Percentiles rank a stretch among this genome's conserved stretches.
phyloP scores from a whole-genome alignment of 2,329 filamentous ascomycete genomes.

The Claviceps purpurea region DNA sequence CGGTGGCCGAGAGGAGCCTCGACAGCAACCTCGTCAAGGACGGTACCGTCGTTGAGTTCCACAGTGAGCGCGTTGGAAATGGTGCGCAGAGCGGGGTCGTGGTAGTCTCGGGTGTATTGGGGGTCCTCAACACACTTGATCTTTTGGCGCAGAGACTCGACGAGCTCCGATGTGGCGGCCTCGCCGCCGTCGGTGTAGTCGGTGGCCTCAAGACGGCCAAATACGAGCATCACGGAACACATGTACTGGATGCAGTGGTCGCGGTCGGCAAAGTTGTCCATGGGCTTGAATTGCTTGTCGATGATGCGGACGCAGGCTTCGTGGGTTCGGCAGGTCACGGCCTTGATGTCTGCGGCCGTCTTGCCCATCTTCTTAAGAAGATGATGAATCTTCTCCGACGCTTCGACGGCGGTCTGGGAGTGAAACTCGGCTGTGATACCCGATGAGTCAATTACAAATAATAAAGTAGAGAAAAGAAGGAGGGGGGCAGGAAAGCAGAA shows the following conservation, averaged over 20 bases:
- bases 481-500: background rate
- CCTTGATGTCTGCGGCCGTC: conserved; percentile 85
- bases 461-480: background rate
- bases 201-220: conserved; percentile 80
- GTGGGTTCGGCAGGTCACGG: conserved; percentile 87
- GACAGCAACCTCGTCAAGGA: conserved; percentile 79
- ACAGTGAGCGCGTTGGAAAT: conserved; percentile 97
- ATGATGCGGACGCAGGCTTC: conserved; percentile 98
- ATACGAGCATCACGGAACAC: conserved; percentile 90
- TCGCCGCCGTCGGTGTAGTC: conserved; percentile 92
- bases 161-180: conserved; percentile 76
- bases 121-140: conserved; percentile 96
- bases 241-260: conserved; percentile 99
- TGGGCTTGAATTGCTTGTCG: conserved; percentile 99
- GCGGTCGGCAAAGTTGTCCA: conserved; percentile 99
- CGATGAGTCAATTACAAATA: background rate
- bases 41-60: conserved; percentile 84
- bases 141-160: conserved; percentile 83
- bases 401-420: conserved; percentile 95
- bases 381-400: conserved; percentile 75
- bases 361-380: conserved; percentile 77
- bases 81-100: conserved; percentile 81
- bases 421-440: conserved; percentile 66
- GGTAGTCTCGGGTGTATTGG: conserved; percentile 90
- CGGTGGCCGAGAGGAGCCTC: conserved; percentile 92